Evolutionary conservation across 2,329 filamentous ascomycete species (phyloP).

Genomic region (Grosmannia clavigera): DNA sequence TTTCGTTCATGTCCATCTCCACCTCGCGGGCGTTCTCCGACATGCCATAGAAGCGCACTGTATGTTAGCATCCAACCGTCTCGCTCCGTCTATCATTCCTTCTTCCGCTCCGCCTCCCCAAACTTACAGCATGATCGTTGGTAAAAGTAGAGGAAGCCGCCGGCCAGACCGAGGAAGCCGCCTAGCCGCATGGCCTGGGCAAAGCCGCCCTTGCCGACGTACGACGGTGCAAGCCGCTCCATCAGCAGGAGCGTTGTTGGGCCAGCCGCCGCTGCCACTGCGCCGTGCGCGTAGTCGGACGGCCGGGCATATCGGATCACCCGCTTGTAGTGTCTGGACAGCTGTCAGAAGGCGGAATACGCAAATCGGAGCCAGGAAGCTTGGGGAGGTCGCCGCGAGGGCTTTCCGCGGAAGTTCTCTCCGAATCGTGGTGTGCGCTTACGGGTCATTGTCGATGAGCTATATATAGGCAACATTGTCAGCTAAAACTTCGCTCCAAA

Average conservation of each 20-base stretch:
- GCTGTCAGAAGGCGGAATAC: constrained; percentile 12
- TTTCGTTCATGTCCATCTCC: constrained; percentile 95
- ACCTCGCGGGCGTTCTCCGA: constrained; percentile 84
- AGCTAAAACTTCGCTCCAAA: constrained; percentile 7
- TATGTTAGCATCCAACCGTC: background rate
- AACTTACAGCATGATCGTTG: constrained; percentile 72
- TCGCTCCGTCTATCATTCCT: background rate
- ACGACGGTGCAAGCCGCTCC: constrained; percentile 76
- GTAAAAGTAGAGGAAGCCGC: constrained; percentile 78
- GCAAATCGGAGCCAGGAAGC: background rate
- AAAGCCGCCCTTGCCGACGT: constrained; percentile 73
- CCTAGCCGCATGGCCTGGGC: constrained; percentile 70
- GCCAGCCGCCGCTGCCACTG: constrained; percentile 54
- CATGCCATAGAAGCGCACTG: constrained; percentile 93
- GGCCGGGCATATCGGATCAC: constrained; percentile 77
- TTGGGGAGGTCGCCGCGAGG: background rate
- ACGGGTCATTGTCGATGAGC: constrained; percentile 99
- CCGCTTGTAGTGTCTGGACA: constrained; percentile 70
- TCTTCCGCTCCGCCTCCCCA: background rate
- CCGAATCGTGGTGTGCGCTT: constrained; percentile 21
- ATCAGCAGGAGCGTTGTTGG: constrained; percentile 65
- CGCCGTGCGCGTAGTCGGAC: constrained; percentile 68
- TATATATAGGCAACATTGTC: constrained; percentile 24
- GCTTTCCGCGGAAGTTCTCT: too few species aligned
- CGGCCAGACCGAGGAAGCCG: constrained; percentile 57